A percentile compares a stretch with the other conserved stretches of the same genome.
Evolutionary conservation across 345 rosid species (phyloP).

Genomic region (Limnanthes douglasii): DNA sequence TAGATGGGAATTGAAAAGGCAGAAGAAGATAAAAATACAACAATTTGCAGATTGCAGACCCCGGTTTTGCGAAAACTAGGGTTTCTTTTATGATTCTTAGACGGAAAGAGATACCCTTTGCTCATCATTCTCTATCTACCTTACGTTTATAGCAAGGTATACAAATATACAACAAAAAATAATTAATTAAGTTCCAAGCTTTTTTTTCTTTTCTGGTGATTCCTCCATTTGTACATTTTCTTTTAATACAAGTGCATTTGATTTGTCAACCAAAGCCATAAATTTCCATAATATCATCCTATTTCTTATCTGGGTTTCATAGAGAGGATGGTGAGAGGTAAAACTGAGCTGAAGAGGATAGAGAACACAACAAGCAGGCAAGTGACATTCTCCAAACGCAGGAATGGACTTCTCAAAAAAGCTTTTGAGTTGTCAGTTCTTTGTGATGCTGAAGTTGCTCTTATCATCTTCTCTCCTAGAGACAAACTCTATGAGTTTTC

Average conservation of each 20-base stretch:
- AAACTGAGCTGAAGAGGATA: conserved; percentile 85
- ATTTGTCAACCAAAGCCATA: too few relatives aligned
- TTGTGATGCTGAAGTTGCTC: conserved; percentile 83
- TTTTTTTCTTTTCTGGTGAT: conserved; percentile 1
- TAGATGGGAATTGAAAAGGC: too few relatives aligned
- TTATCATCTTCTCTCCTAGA: conserved; percentile 62
- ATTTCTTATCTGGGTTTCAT: neutral
- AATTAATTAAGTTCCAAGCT: too few relatives aligned
- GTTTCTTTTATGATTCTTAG: too few relatives aligned
- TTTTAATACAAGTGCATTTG: neutral
- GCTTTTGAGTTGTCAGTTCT: conserved; percentile 80
- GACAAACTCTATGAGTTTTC: conserved; percentile 79
- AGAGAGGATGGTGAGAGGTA: conserved; percentile 57
- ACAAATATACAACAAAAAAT: too few relatives aligned
- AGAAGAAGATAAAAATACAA: too few relatives aligned
- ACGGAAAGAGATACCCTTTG: too few relatives aligned
- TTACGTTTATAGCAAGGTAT: too few relatives aligned
- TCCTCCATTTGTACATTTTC: neutral
- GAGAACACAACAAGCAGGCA: conserved; percentile 82
- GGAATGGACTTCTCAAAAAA: conserved; percentile 69
- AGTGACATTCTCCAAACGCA: conserved; percentile 81
- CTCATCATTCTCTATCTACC: too few relatives aligned
- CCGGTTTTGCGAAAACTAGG: too few relatives aligned
- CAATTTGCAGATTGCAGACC: too few relatives aligned
- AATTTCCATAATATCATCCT: too few relatives aligned